Evolutionary conservation across 2,329 filamentous ascomycete species (phyloP).

Genomic region (Fusarium zealandicum): DNA sequence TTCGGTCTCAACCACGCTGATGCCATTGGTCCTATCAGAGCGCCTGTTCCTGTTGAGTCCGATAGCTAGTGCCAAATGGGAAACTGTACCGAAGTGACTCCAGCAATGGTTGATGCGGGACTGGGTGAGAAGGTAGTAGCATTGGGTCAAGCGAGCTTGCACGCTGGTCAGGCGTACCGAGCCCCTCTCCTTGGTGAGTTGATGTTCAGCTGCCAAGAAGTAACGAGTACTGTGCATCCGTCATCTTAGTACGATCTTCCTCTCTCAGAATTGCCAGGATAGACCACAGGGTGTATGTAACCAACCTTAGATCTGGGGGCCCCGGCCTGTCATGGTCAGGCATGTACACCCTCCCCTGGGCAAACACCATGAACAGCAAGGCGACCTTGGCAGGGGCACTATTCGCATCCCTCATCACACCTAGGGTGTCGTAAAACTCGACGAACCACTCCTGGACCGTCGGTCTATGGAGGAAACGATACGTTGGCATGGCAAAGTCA

Average conservation of each 20-base stretch:
- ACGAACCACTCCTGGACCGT: conserved; percentile 58
- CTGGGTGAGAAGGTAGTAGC: conserved; percentile 53
- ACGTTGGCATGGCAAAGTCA: conserved; percentile 63
- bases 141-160: conserved; percentile 52
- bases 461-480: conserved; percentile 61
- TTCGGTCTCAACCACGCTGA: conserved; percentile 34
- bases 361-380: conserved; percentile 58
- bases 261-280: rapidly evolving
- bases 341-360: conserved; percentile 56
- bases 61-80: conserved; percentile 50
- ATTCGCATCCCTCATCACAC: conserved; percentile 37
- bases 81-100: conserved; percentile 54
- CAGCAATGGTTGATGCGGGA: conserved; percentile 58
- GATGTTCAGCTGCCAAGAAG: conserved; percentile 46
- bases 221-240: conserved; percentile 27
- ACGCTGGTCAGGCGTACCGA: conserved; percentile 49
- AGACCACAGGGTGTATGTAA: too few species aligned
- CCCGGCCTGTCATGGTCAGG: conserved; percentile 37
- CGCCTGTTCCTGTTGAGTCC: conserved; percentile 38
- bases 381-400: conserved; percentile 47
- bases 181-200: conserved; percentile 49
- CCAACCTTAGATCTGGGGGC: conserved; percentile 35
- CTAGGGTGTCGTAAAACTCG: conserved; percentile 49
- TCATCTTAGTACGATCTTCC: neutral
- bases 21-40: conserved; percentile 14